Evolutionary conservation across 2,329 filamentous ascomycete species (phyloP).

Genomic region (Berkeleyomyces basicola): DNA sequence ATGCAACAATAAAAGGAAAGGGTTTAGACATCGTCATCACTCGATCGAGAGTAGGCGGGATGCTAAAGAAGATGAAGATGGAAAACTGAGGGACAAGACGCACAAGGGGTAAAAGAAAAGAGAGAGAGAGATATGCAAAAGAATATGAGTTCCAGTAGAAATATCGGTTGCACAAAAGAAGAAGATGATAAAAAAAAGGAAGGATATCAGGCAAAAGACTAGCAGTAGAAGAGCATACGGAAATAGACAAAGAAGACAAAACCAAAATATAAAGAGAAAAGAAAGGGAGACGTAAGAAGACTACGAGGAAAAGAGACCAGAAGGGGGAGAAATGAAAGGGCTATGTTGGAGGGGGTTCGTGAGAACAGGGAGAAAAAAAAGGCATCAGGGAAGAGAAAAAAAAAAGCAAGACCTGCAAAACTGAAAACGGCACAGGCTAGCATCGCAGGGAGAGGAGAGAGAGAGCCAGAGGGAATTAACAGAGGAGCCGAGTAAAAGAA

Average conservation of each 20-base stretch:
- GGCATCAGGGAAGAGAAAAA: neutral
- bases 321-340: neutral
- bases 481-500: neutral
- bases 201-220: neutral
- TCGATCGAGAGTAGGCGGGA: neutral
- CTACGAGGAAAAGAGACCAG: neutral
- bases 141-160: neutral
- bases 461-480: neutral
- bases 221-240: neutral
- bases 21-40: neutral
- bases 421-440: neutral
- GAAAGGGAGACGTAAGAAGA: neutral
- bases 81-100: slow-evolving; percentile 10
- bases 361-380: neutral
- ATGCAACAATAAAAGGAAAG: neutral
- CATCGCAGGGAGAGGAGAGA: neutral
- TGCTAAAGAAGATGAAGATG: slow-evolving; percentile 15
- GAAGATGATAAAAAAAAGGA: neutral
- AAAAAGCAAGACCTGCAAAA: neutral
- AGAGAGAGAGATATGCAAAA: neutral
- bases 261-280: neutral
- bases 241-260: neutral
- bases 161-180: neutral
- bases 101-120: neutral
- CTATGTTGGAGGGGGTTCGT: neutral